phyloP scores from a whole-genome alignment of 1,284 basidiomycete genomes.

The Coniophora puteana region DNA sequence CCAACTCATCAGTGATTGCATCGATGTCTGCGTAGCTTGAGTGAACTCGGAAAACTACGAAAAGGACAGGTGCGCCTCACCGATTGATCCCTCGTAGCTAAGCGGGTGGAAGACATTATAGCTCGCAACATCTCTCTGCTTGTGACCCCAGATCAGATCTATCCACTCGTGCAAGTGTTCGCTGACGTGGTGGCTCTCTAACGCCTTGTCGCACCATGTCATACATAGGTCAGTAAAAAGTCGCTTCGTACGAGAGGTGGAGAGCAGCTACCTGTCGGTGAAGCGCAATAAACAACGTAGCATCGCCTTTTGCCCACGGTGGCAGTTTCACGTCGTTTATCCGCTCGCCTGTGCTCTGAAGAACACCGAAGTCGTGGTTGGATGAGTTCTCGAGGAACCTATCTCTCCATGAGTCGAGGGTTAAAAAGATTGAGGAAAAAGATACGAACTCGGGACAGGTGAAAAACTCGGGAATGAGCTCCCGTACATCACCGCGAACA shows the following conservation, averaged over 20 bases:
- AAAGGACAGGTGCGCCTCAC: constrained; percentile 37
- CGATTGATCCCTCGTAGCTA: constrained; percentile 91
- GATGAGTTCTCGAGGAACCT: constrained; percentile 74
- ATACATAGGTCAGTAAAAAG: background rate
- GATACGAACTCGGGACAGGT: constrained; percentile 64
- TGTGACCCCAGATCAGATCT: constrained; percentile 87
- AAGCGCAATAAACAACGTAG: constrained; percentile 78
- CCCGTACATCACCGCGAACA: constrained; percentile 89
- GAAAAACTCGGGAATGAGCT: constrained; percentile 93
- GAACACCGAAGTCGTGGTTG: constrained; percentile 81
- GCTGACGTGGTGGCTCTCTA: constrained; percentile 90
- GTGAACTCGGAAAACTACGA: constrained; percentile 2
- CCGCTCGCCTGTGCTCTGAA: constrained; percentile 76
- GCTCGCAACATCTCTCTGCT: constrained; percentile 77
- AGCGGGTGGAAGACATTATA: constrained; percentile 92
- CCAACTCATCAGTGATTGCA: constrained; percentile 78
- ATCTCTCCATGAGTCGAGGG: background rate
- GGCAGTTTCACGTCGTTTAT: constrained; percentile 91
- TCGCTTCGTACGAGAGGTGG: too few species aligned
- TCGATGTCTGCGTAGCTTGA: constrained; percentile 64
- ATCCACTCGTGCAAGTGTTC: constrained; percentile 89
- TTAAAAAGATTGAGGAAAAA: background rate
- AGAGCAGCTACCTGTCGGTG: constrained; percentile 66
- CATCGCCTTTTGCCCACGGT: constrained; percentile 86
- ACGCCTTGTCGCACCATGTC: constrained; percentile 51